Evolutionary conservation across 306 rosid species (phyloP), one percentile per base, ranked within the genome.

Genomic region (Ormosia emarginata): DNA sequence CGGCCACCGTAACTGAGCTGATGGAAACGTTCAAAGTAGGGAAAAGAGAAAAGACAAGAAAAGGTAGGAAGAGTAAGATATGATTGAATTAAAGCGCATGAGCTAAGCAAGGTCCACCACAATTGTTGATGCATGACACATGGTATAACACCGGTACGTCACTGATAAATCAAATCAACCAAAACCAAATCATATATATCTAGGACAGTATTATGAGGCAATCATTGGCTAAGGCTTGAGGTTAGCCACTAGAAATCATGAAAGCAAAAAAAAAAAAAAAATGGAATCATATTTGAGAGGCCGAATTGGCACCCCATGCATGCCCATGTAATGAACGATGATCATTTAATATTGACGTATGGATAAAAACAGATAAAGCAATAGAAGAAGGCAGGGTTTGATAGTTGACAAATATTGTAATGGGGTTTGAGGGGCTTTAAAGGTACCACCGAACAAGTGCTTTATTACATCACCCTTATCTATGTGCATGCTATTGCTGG

Each of bases 381-480:
- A 24, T 12, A 75, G 77, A 65, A 73, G 81, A 57, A 65, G 83
- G 67, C 66, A 65, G 41, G 66, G 57, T 79, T 82, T 44, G 70
- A 79, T 64, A 81, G 78, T 70, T 79, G 85, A 83, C 76, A 82
- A 67, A 81, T 49, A 61, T 47, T 53, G 8, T 66, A 74, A 84
- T 79, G 75, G 66, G 49, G 14, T 40, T 12, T 15, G 32, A 62
- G 30, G 39, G 3, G 13, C 59, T 81, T 81, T 82, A 78, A 86
- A 82, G 79, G 66, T 72, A 43, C 18, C n/a, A 14, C 78, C 24
- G 29, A 68, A 55, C 43, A 74, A 87, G 90, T 87, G 90, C 82
- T 78, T 52, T 43, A 81, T 87, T 81, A 10, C 88, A 84, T 87
- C 90, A 82, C 39, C 47, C 82, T 87, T 81, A 87, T 87, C 90